Percentiles rank a stretch among this genome's conserved stretches.
These are phyloP conservation scores for Achaetomiella virescens DNA, from an alignment of 495 filamentous ascomycete species.

Conservation along the genomic window DNA sequence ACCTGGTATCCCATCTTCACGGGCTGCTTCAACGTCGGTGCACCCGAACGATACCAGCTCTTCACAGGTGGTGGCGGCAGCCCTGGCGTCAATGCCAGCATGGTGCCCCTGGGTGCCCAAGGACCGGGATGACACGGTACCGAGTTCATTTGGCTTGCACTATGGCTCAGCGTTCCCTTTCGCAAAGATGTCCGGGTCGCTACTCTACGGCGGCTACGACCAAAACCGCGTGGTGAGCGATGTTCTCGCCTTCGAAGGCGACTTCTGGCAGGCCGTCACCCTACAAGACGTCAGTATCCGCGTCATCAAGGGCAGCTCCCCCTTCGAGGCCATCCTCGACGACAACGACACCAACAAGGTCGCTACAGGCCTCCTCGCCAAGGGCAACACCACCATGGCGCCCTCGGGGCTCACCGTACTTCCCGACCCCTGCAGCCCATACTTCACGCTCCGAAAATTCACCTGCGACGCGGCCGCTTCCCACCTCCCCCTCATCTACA, in stretches of 20 bases:
- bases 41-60: neutral
- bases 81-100: neutral
- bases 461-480: constrained; percentile 6
- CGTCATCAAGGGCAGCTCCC: constrained; percentile 1
- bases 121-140: neutral
- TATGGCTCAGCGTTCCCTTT: neutral
- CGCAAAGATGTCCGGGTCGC: neutral
- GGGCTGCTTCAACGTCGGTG: neutral
- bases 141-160: constrained; percentile 1
- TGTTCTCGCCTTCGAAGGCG: neutral
- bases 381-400: neutral
- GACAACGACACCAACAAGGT: no score
- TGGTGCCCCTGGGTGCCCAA: neutral
- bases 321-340: neutral
- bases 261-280: neutral
- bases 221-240: neutral
- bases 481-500: constrained; percentile 4
- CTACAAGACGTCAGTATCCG: neutral
- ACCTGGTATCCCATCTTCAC: constrained; percentile 5
- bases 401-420: neutral
- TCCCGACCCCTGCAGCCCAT: constrained; percentile 3
- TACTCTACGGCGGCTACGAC: constrained; percentile 8
- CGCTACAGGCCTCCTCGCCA: neutral
- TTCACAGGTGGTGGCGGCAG: neutral
- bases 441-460: neutral